Base-by-base conservation (phyloP, 2,329 filamentous ascomycete genomes). In the Hymenoscyphus repandus region DNA sequence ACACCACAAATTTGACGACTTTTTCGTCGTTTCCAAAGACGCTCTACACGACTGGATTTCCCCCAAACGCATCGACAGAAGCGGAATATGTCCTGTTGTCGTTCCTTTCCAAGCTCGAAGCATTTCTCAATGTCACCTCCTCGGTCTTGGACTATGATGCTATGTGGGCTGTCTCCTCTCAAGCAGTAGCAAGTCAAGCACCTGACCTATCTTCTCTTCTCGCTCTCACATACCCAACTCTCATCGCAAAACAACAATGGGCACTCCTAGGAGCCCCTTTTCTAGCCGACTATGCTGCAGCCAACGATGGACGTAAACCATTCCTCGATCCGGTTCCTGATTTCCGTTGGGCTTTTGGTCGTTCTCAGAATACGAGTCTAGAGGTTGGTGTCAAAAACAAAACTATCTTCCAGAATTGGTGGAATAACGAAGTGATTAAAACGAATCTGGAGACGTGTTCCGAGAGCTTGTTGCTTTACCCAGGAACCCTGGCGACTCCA, bases 321-420 rank as follows among this genome's bases (percentile, higher is more conserved):
- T 77, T 76, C 46, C 66, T 79, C 38, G 71, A 78, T 49, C 75
- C 76, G 0, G 69, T 70, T 0, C 75, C 76, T 1, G 55, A 74
- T 1, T 66, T 68, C 0, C 71, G 76, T 10, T 78, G 74, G 72
- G 66, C 64, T 7, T 78, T 69, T 62, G 75, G 71, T 2, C 69
- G 72, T 32, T 67, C 65, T 1, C 66, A 68, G 33, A 64, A 67
- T 1, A 62, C 68, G 1, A 66, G 68, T 3, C 61, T 74, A 0
- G 68, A 71, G 0, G 63, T 72, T 2, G 78, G 73, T 3, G 64
- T 76, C 5, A 58, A 66, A 5, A 77, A 78, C 59, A 79, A 78
- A 55, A 76, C 75, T 0, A 57, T 67, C n/a, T 74, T 74, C 58
- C 70, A 68, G 62, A 58, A 69, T 42, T 73, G 71, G 68, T 76